Conservation (phyloP, 2,329 filamentous ascomycete genomes). For the Cladosporium sp. region DNA sequence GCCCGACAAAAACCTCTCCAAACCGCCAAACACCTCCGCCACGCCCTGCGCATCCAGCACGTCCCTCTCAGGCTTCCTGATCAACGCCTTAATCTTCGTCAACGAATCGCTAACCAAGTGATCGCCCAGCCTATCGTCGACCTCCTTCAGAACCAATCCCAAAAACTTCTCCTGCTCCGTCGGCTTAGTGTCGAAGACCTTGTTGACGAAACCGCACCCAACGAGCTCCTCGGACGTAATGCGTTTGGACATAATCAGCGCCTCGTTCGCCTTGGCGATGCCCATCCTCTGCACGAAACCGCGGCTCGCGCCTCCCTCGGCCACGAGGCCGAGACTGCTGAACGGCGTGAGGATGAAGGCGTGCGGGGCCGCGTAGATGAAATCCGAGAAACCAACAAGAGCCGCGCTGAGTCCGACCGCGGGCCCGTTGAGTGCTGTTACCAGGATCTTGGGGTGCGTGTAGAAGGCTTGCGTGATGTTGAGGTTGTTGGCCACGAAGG, state of each 20-base stretch:
- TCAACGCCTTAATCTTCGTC: conserved; percentile 78
- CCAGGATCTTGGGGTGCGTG: conserved; percentile 88
- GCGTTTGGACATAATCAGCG: conserved; percentile 81
- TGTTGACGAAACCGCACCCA: conserved; percentile 77
- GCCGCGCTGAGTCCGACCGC: conserved; percentile 85
- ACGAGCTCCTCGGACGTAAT: conserved; percentile 72
- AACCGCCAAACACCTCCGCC: conserved; percentile 77
- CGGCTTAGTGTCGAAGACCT: conserved; percentile 61
- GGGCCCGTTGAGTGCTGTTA: conserved; percentile 88
- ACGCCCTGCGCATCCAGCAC: conserved; percentile 72
- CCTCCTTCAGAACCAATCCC: conserved; percentile 67
- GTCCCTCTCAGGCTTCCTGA: conserved; percentile 69
- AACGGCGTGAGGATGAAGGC: conserved; percentile 90
- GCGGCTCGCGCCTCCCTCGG: conserved; percentile 77
- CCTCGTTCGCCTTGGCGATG: conserved; percentile 80
- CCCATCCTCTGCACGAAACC: conserved; percentile 80
- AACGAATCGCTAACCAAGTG: conserved; percentile 79
- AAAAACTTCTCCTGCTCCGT: conserved; percentile 67
- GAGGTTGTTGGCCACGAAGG: conserved; percentile 81
- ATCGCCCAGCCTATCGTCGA: conserved; percentile 72
- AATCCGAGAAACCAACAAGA: conserved; percentile 78
- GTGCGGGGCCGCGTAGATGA: conserved; percentile 80
- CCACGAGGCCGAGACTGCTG: conserved; percentile 80
- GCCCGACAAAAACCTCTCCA: conserved; percentile 75
- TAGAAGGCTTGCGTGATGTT: conserved; percentile 89